Percentiles rank a stretch among this genome's conserved stretches.
These are phyloP conservation scores for Allium cepa DNA, from an alignment of 106 monocot species.

Conservation along the genomic window DNA sequence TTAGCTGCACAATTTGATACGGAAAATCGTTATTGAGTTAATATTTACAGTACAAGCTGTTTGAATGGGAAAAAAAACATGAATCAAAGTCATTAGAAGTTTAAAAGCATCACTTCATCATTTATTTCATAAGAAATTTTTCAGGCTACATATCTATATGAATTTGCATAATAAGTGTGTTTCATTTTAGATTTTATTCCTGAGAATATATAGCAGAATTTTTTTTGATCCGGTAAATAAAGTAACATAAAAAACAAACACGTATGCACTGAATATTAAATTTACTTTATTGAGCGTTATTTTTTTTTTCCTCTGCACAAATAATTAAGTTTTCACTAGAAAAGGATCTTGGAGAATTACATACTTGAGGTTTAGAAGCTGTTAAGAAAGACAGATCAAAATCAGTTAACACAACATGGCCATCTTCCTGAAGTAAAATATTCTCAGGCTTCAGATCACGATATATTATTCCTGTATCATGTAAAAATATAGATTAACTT, in stretches of 20 bases:
- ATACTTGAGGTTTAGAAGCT: slow-evolving; percentile 78
- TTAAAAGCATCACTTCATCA: no score
- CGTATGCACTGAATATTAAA: no score
- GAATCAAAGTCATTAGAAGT: no score
- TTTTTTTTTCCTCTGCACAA: not conserved
- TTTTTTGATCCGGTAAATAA: no score
- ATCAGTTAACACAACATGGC: slow-evolving; percentile 82
- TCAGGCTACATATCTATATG: not conserved
- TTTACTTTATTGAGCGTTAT: not conserved
- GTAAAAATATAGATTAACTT: slow-evolving; percentile 4
- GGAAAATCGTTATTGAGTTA: not conserved
- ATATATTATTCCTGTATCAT: slow-evolving; percentile 77
- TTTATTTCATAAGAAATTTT: no score
- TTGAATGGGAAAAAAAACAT: no score
- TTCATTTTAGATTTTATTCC: no score
- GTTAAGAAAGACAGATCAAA: slow-evolving; percentile 95
- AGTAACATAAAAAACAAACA: no score
- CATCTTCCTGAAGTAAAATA: slow-evolving; percentile 89
- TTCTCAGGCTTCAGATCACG: slow-evolving; percentile 99
- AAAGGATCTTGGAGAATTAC: not conserved
- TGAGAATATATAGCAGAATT: no score
- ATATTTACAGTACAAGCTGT: not conserved
- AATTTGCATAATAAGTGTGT: not conserved
- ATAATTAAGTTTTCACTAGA: not conserved
- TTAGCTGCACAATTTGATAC: slow-evolving; percentile 36